phyloP scores from a whole-genome alignment of 805 yeast species.

The Ogataea neopini region DNA sequence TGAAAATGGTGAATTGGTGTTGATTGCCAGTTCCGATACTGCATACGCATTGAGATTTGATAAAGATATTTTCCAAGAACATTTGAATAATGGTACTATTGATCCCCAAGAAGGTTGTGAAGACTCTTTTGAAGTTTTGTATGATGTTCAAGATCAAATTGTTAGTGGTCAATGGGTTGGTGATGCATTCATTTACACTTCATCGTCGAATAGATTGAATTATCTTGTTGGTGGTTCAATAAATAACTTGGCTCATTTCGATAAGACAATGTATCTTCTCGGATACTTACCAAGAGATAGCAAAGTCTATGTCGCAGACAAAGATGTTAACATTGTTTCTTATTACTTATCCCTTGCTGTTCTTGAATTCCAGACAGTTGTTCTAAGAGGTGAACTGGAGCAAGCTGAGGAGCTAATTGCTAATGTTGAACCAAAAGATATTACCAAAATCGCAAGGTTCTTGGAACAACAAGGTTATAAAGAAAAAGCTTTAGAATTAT shows the following conservation, averaged over 20 bases:
- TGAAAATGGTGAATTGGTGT: conserved; percentile 85
- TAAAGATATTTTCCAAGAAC: conserved; percentile 63
- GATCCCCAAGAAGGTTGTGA: conserved; percentile 89
- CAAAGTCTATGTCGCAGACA: conserved; percentile 87
- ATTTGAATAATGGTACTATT: conserved; percentile 54
- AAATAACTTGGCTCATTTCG: conserved; percentile 90
- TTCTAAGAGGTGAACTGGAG: conserved; percentile 91
- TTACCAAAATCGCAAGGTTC: conserved; percentile 83
- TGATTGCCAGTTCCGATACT: conserved; percentile 68
- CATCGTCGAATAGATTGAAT: conserved; percentile 82
- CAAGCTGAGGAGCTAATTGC: conserved; percentile 69
- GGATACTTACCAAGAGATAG: conserved; percentile 92
- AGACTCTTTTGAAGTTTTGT: conserved; percentile 78
- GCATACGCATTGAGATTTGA: conserved; percentile 79
- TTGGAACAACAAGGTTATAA: conserved; percentile 89
- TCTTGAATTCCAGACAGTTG: conserved; percentile 93
- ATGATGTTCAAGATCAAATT: conserved; percentile 78
- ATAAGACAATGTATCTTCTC: conserved; percentile 78
- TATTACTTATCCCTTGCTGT: conserved; percentile 83
- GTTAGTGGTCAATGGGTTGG: conserved; percentile 96
- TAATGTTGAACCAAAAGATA: conserved; percentile 62
- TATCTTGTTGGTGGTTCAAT: conserved; percentile 94
- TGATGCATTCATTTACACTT: conserved; percentile 92
- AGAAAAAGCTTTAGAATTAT: conserved; percentile 78
- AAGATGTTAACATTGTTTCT: conserved; percentile 78